Conservation (phyloP, 208 protist genomes). For the Crithidia sp. region DNA sequence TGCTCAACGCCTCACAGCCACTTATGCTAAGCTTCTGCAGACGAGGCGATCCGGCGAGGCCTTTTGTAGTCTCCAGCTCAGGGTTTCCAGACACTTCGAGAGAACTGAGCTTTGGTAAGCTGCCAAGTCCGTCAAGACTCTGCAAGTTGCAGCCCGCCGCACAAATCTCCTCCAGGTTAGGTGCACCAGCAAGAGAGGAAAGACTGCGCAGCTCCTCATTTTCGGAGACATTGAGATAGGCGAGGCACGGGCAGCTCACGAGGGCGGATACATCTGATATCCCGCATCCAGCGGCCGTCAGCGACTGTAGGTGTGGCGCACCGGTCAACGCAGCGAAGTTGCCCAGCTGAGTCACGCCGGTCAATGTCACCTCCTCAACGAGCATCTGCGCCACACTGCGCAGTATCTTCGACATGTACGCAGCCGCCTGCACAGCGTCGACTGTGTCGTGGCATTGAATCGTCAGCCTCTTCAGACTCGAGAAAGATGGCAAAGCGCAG, state of each 20-base stretch:
- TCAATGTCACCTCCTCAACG: too few species aligned
- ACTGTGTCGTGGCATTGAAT: neutral
- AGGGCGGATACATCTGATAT: neutral
- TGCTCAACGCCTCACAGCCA: too few species aligned
- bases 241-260: neutral
- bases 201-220: neutral
- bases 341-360: too few species aligned
- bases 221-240: neutral
- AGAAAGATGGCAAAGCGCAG: neutral
- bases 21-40: too few species aligned
- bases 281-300: neutral
- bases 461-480: neutral
- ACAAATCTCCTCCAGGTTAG: neutral
- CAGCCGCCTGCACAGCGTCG: neutral
- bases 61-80: too few species aligned
- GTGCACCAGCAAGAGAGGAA: neutral
- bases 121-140: neutral
- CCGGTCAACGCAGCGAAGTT: neutral
- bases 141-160: neutral
- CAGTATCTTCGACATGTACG: neutral
- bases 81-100: too few species aligned
- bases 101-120: too few species aligned
- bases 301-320: neutral
- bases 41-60: too few species aligned
- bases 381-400: neutral